Evolutionary conservation across 2,329 filamentous ascomycete genomes (phyloP).

Genomic region (Xylariaceae sp.): DNA sequence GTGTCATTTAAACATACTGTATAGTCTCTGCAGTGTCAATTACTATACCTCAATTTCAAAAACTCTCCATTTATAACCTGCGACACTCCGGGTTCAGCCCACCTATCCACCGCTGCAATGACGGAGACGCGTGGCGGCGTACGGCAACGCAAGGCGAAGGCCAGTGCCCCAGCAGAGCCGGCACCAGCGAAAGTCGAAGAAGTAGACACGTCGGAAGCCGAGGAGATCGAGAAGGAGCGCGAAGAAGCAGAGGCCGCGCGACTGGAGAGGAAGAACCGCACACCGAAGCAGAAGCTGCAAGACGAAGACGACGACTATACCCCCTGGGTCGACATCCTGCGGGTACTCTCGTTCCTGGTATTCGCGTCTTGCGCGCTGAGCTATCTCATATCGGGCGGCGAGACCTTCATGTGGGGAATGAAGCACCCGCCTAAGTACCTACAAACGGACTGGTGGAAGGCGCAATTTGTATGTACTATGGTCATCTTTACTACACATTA

Average conservation of each 20-base stretch:
- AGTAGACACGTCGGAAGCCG: constrained; percentile 40
- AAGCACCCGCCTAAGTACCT: constrained; percentile 68
- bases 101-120: constrained; percentile 15
- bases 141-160: constrained; percentile 51
- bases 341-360: constrained; percentile 70
- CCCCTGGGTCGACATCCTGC: constrained; percentile 68
- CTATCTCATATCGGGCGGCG: constrained; percentile 75
- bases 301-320: constrained; percentile 65
- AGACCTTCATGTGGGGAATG: constrained; percentile 71
- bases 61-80: not conserved
- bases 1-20: not conserved
- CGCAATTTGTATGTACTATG: constrained; percentile 60
- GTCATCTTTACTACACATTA: not conserved
- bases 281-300: constrained; percentile 49
- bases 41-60: not conserved
- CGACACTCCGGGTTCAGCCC: not conserved
- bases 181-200: constrained; percentile 33
- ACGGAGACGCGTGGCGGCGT: constrained; percentile 39
- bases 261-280: constrained; percentile 36
- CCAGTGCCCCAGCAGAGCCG: constrained; percentile 30
- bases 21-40: not conserved
- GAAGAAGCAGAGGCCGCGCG: constrained; percentile 24
- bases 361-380: constrained; percentile 72
- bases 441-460: constrained; percentile 61
- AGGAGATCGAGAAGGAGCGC: constrained; percentile 33